phyloP scores from a whole-genome alignment of 495 filamentous ascomycete genomes.

The Immersiella caudata region DNA sequence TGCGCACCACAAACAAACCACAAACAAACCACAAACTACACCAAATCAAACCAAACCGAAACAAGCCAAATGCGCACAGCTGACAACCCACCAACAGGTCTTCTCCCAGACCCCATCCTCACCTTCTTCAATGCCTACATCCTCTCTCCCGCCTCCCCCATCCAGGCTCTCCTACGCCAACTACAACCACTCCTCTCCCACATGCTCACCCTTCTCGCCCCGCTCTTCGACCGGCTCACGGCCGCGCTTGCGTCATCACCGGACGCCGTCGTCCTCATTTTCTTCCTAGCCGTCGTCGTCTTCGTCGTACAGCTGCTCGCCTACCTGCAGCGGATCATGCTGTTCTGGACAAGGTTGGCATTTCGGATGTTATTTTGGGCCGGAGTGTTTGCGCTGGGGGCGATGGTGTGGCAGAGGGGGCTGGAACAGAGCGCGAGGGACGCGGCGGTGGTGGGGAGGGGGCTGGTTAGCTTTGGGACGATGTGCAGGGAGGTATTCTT shows the following conservation, averaged over 20 bases:
- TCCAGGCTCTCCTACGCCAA: conserved; percentile 24
- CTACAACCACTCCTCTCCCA: background rate
- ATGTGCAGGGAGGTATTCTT: conserved; percentile 60
- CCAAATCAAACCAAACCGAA: too few species aligned
- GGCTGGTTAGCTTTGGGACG: conserved; percentile 50
- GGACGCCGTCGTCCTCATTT: conserved; percentile 61
- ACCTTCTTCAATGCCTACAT: background rate
- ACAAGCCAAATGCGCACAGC: too few species aligned
- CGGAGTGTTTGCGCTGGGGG: conserved; percentile 48
- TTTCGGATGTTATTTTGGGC: conserved; percentile 64
- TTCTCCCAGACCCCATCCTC: background rate
- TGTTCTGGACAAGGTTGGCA: conserved; percentile 71
- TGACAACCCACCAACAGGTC: background rate
- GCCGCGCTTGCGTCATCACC: conserved; percentile 46
- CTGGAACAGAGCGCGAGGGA: conserved; percentile 63
- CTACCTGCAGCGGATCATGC: conserved; percentile 65
- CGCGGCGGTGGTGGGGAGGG: conserved; percentile 38
- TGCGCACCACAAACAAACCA: too few species aligned
- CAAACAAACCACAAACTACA: too few species aligned
- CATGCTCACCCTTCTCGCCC: conserved; percentile 41
- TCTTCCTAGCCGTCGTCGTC: conserved; percentile 57
- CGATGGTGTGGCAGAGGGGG: conserved; percentile 66
- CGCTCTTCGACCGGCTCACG: conserved; percentile 52
- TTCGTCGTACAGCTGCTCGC: conserved; percentile 68
- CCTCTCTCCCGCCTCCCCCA: conserved; percentile 21